Evolutionary conservation across 495 filamentous ascomycete genomes (phyloP), one percentile per base, ranked within the genome.

Genomic region (Alectoria sarmentosa): DNA sequence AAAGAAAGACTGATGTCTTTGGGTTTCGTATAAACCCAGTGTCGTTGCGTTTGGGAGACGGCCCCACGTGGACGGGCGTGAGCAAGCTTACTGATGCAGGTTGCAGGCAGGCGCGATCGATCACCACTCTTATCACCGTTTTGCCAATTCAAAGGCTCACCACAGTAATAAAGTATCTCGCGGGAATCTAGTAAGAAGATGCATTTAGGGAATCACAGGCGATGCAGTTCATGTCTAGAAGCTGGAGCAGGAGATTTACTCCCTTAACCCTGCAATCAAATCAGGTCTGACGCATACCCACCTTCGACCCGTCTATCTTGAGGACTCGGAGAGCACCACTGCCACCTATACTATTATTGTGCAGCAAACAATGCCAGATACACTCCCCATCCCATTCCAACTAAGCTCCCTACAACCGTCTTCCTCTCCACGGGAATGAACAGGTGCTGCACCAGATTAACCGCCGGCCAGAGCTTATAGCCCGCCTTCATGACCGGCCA

Each of bases 361-460:
- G 78, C 74, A 44, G 85, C 80, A 67, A 86, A 75, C 67, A 94
- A 73, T 71, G 91, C 93, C 73, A 97, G 77, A 77, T 92, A 97
- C 58, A 96, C 74, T 1, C 90, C 89, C 94, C 94, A 98, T 30
- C 80, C 85, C 54, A 98, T 71, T 4, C 93, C 92, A 36, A 91
- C 89, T 60, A 90, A 73, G 72, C 86, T 86, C 0, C 88, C 91
- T 74, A 92, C 84, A 36, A 97, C 77, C 55, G 89, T 86, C 66
- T 93, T 78, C 41, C 80, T 79, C 69, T 94, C 83, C 19, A 94
- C 84, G 8, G 87, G 90, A 30, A 98, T 79, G 55, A 95, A 80
- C 0, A 86, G 84, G 73, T 90, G 97, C 74, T 91, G 90, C 28
- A 94, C 69, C 30, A 89, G 56, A 59, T 87, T 89, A 10, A 97